phyloP scores from a whole-genome alignment of 2,329 filamentous ascomycete genomes.

The Ophiocordyceps camponoti-leonardi region DNA sequence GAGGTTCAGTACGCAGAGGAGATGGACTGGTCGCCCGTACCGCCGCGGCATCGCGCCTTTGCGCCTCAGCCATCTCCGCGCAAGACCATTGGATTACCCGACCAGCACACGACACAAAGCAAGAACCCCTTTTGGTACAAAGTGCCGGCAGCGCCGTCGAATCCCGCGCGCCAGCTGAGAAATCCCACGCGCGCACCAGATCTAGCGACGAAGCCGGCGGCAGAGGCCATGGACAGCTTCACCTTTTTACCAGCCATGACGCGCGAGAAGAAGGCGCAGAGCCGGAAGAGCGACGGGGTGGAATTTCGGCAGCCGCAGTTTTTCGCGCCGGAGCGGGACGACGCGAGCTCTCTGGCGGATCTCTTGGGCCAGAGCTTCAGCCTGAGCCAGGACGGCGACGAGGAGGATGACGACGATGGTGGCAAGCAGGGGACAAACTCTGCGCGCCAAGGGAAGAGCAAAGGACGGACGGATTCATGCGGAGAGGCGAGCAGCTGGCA shows the following conservation, averaged over 20 bases:
- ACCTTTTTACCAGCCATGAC: conserved; percentile 26
- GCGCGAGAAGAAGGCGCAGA: conserved; percentile 2
- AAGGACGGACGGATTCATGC: too few species aligned
- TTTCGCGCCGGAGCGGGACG: conserved; percentile 29
- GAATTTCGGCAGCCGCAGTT: conserved; percentile 44
- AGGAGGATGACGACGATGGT: background rate
- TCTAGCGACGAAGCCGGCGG: conserved; percentile 30
- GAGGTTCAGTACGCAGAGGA: conserved; percentile 29
- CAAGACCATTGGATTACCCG: conserved; percentile 24
- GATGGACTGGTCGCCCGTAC: conserved; percentile 61
- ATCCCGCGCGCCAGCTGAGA: conserved; percentile 42
- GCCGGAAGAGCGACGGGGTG: conserved; percentile 9
- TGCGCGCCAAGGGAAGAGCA: background rate
- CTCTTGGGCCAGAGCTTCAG: conserved; percentile 26
- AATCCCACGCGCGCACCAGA: conserved; percentile 43
- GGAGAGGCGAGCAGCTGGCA: background rate
- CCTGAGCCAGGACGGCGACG: conserved; percentile 13
- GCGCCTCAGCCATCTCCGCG: conserved; percentile 23
- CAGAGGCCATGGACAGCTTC: conserved; percentile 23
- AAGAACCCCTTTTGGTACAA: conserved; percentile 49
- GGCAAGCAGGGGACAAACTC: background rate
- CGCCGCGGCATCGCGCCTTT: conserved; percentile 38
- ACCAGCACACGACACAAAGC: conserved; percentile 22
- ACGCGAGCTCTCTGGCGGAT: conserved; percentile 25
- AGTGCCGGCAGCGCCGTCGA: conserved; percentile 50